A percentile compares a stretch with the other conserved stretches of the same genome.
Conservation (phyloP, 768 basidiomycete species). For the Infundibulicybe gibba region DNA sequence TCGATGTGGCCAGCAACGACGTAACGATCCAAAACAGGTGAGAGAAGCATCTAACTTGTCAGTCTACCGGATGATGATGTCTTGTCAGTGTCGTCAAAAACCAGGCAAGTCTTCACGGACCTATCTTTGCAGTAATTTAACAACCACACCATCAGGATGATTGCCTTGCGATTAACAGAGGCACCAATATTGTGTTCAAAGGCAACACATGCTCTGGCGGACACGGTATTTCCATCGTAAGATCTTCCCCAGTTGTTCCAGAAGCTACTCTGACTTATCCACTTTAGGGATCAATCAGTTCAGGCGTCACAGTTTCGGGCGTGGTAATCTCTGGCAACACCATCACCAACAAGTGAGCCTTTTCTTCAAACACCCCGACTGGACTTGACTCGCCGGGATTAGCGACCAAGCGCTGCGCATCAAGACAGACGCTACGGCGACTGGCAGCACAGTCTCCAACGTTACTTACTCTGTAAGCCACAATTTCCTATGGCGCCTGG, state of each 20-base stretch:
- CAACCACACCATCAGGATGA: slow-evolving; percentile 37
- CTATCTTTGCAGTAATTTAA: too few relatives aligned
- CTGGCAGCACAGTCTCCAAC: slow-evolving; percentile 42
- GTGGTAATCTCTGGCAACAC: slow-evolving; percentile 49
- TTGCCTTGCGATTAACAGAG: slow-evolving; percentile 52
- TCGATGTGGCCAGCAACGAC: slow-evolving; percentile 34
- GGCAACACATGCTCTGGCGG: slow-evolving; percentile 54
- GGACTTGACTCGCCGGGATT: slow-evolving; percentile 1
- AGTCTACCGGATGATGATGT: neutral
- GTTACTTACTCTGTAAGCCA: slow-evolving; percentile 32
- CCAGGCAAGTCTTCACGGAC: slow-evolving; percentile 21
- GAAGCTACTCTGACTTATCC: slow-evolving; percentile 28
- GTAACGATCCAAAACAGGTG: slow-evolving; percentile 41
- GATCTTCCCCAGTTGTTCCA: slow-evolving; percentile 20
- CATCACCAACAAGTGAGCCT: slow-evolving; percentile 45
- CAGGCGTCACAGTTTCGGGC: slow-evolving; percentile 39
- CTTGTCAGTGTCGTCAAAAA: slow-evolving; percentile 26
- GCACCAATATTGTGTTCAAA: slow-evolving; percentile 41
- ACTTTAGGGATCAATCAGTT: slow-evolving; percentile 52
- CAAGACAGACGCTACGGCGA: slow-evolving; percentile 49
- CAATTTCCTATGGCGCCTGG: too few relatives aligned
- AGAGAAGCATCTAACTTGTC: neutral
- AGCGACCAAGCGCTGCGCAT: slow-evolving; percentile 59
- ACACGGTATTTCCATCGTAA: slow-evolving; percentile 66
- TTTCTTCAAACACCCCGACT: neutral